These are phyloP conservation scores for Lolium perenne DNA, from an alignment of 176 grass and related monocot genomes.

Conservation along the genomic window DNA sequence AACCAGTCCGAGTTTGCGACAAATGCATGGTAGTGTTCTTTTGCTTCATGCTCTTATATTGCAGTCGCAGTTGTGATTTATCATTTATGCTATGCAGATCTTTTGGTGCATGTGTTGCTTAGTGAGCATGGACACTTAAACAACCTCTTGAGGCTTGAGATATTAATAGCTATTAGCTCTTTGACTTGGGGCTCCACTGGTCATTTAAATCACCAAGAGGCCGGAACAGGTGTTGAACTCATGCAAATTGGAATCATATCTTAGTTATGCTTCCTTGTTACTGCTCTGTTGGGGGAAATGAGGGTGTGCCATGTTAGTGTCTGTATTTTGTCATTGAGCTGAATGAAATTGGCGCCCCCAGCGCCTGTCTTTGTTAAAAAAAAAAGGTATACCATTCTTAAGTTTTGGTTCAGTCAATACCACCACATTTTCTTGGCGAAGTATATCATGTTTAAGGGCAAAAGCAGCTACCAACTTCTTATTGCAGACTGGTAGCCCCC, in stretches of 20 bases:
- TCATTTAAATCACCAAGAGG: background rate
- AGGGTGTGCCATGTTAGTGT: background rate
- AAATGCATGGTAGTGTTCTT: conserved; percentile 82
- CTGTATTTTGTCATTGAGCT: background rate
- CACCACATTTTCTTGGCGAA: background rate
- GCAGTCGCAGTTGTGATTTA: background rate
- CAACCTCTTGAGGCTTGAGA: background rate
- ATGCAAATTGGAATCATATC: background rate
- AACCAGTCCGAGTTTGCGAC: conserved; percentile 88
- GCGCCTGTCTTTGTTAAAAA: background rate
- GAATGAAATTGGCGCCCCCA: no score
- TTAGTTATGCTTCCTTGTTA: background rate
- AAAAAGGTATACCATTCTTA: background rate
- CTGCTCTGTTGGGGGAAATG: background rate
- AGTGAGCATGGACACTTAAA: background rate
- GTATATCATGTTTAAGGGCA: conserved; percentile 17
- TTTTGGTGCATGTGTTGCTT: conserved; percentile 12
- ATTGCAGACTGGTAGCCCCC: background rate
- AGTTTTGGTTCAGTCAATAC: background rate
- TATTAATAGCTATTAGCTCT: background rate
- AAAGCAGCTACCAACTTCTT: background rate
- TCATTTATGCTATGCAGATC: background rate
- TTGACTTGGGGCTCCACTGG: background rate
- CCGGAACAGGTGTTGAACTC: background rate
- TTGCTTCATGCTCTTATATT: background rate